Conservation (phyloP, 257 asterid species). For the Rehmannia glutinosa region DNA sequence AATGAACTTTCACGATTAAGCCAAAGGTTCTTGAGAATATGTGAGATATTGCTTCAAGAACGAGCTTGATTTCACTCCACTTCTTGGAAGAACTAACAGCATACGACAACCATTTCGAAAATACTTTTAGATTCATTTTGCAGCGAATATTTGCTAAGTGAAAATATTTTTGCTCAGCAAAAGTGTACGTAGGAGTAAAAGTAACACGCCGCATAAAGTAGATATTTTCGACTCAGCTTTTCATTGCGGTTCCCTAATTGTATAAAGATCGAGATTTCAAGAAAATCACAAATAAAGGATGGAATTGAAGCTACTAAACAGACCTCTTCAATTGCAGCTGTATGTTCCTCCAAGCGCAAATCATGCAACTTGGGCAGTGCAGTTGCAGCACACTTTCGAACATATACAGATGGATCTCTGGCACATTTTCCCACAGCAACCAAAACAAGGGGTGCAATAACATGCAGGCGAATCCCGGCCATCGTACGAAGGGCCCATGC, state of each 20-base stretch:
- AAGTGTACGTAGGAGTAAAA: neutral
- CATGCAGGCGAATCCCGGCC: conserved; percentile 98
- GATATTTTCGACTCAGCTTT: conserved; percentile 2
- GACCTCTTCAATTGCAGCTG: conserved; percentile 77
- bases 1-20: conserved; percentile 2
- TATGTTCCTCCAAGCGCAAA: conserved; percentile 80
- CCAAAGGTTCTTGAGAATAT: neutral
- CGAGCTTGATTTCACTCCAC: conserved; percentile 1
- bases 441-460: conserved; percentile 75
- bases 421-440: conserved; percentile 88
- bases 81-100: neutral
- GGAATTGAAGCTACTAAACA: conserved; percentile 19
- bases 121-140: neutral
- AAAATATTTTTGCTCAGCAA: neutral
- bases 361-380: conserved; percentile 93
- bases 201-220: neutral
- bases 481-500: conserved; percentile 96
- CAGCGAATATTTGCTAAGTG: neutral
- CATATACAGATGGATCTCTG: conserved; percentile 94
- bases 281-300: neutral
- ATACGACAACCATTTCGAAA: neutral
- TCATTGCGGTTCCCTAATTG: neutral
- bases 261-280: neutral
- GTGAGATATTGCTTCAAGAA: conserved; percentile 10
- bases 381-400: conserved; percentile 92